phyloP scores from a whole-genome alignment of 345 rosid genomes.

The Turritis glabra region DNA sequence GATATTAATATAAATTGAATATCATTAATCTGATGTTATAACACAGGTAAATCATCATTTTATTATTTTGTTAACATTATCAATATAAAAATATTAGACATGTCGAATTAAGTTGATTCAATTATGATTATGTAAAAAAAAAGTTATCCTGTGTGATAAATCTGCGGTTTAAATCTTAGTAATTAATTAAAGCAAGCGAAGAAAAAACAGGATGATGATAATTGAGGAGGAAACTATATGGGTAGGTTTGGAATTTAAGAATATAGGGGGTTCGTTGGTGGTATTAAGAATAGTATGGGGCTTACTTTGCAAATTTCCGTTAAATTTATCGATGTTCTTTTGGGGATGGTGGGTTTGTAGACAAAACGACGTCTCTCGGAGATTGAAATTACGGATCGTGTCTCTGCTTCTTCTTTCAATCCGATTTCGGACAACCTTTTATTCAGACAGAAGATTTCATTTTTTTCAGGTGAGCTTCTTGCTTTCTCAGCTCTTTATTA shows the following conservation, averaged over 20 bases:
- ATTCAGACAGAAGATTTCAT: slow-evolving; percentile 27
- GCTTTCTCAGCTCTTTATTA: slow-evolving; percentile 8
- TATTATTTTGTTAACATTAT: no score
- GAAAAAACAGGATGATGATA: neutral
- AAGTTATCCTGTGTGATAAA: no score
- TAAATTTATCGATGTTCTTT: slow-evolving; percentile 28
- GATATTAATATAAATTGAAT: no score
- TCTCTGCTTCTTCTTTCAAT: slow-evolving; percentile 36
- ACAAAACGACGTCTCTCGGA: slow-evolving; percentile 40
- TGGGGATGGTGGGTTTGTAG: slow-evolving; percentile 37
- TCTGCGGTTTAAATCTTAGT: no score
- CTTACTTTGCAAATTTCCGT: neutral
- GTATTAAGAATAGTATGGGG: slow-evolving; percentile 22
- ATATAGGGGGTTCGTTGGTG: neutral
- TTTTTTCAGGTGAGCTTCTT: slow-evolving; percentile 34
- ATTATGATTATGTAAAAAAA: no score
- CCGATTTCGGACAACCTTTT: slow-evolving; percentile 39
- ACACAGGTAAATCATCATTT: no score
- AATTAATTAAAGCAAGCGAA: neutral
- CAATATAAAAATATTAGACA: no score
- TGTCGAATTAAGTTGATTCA: no score
- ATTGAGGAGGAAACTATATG: neutral
- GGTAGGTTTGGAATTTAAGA: neutral
- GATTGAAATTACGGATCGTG: slow-evolving; percentile 40
- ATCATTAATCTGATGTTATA: no score